Evolutionary conservation across 169 alveolate genomes (phyloP).

Genomic region (Theileria equi): DNA sequence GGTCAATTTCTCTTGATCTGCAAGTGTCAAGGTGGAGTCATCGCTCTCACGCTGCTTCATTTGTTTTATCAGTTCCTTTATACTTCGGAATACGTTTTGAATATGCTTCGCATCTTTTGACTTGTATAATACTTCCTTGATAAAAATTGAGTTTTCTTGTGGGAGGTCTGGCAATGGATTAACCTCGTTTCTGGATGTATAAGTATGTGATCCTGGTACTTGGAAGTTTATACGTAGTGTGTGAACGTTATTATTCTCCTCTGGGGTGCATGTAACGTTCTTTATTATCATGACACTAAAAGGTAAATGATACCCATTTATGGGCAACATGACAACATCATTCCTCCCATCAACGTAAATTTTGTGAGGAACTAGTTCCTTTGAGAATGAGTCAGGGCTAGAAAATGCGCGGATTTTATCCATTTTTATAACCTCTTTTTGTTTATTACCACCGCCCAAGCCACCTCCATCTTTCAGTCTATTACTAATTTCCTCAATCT

Average conservation of each 20-base stretch:
- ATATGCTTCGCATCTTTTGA: constrained; percentile 84
- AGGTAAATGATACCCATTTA: constrained; percentile 84
- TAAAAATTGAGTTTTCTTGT: constrained; percentile 81
- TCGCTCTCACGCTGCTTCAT: constrained; percentile 89
- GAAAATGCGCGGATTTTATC: constrained; percentile 80
- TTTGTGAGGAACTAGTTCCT: constrained; percentile 78
- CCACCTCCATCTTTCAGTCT: constrained; percentile 78
- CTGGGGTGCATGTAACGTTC: constrained; percentile 86
- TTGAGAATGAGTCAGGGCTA: constrained; percentile 78
- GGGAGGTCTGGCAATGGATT: constrained; percentile 80
- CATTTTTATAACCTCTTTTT: constrained; percentile 78
- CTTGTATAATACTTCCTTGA: constrained; percentile 90
- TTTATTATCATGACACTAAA: constrained; percentile 87
- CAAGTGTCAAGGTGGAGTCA: constrained; percentile 81
- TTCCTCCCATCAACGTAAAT: constrained; percentile 81
- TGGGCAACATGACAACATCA: constrained; percentile 86
- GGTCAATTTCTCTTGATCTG: constrained; percentile 86
- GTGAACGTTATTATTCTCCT: constrained; percentile 80
- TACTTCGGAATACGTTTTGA: constrained; percentile 79
- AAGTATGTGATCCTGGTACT: constrained; percentile 88
- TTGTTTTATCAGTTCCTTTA: constrained; percentile 91
- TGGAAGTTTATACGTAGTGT: constrained; percentile 89
- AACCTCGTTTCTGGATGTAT: constrained; percentile 72
- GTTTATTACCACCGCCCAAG: constrained; percentile 72
- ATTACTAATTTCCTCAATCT: constrained; percentile 81